Base-by-base conservation (phyloP, 2,329 filamentous ascomycete species). In the Diaporthe citri region DNA sequence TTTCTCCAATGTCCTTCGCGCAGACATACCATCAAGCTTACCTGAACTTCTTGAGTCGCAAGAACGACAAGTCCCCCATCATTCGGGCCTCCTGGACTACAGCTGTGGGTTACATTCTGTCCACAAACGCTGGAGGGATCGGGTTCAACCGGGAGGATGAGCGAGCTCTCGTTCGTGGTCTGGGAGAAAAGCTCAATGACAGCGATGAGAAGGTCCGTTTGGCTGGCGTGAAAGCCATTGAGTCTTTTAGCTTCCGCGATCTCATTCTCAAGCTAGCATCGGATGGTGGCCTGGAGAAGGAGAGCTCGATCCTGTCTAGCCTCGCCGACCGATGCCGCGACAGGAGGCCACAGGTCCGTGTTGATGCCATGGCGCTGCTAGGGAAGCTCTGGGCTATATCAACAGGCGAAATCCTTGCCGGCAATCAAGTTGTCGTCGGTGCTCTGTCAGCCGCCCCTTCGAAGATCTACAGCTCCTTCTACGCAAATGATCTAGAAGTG, bases 341-440 rank as follows among this genome's bases (percentile, higher is more conserved):
- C 84, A 93, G 93, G 77, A 96, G 93, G 82, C 90, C 93, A 20
- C 87, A 90, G 56, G 94, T 99, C 15, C 94, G 96, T 74, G 92
- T 94, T 52, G 95, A 96, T 79, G 96, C 95, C 34, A 97, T 98
- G 90, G 93, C 92, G 69, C 88, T 97, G 12, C 87, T 98, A 1
- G 94, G 91, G 15, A 94, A 93, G 76, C 92, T 98, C 39, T 99
- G 97, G 97, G 96, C 95, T n/a, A 96, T 97, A 25, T 96, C 95
- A 17, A 91, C 93, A 25, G 94, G 95, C 25, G 96, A 98, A 79
- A 94, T 99, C 79, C 92, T 94, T 34, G 91, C 93, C 71, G 95
- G 94, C 20, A 93, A 96, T 79, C 95, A 98, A 78, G 87, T 89
- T 25, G 93, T 97, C 28, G 90, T 89, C 17, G 87, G 91, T 13